Evolutionary conservation across 2,329 filamentous ascomycete genomes (phyloP).

Genomic region (Ascochyta koolunga): DNA sequence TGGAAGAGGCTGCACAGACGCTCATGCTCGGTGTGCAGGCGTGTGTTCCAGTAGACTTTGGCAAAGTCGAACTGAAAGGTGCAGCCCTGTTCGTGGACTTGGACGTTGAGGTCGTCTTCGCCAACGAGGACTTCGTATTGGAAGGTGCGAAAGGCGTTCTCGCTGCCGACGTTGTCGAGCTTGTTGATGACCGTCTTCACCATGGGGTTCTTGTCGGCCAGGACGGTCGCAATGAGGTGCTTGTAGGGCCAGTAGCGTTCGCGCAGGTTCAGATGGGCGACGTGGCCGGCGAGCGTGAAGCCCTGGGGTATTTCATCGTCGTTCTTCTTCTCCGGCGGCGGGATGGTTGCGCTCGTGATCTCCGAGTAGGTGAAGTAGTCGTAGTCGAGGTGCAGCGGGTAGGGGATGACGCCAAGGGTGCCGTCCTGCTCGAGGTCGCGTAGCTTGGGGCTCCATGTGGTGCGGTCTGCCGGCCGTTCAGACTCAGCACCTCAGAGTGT

Average conservation of each 20-base stretch:
- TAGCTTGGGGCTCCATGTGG: conserved; percentile 77
- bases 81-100: conserved; percentile 81
- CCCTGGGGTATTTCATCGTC: conserved; percentile 82
- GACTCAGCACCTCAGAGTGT: conserved; percentile 36
- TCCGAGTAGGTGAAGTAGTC: conserved; percentile 87
- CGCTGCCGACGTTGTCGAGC: conserved; percentile 81
- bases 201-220: conserved; percentile 85
- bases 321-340: conserved; percentile 69
- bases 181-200: conserved; percentile 96
- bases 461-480: conserved; percentile 61
- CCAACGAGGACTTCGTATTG: conserved; percentile 88
- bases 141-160: conserved; percentile 90
- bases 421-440: conserved; percentile 70
- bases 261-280: conserved; percentile 92
- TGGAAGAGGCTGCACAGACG: conserved; percentile 77
- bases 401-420: conserved; percentile 75
- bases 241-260: conserved; percentile 86
- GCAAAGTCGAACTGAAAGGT: conserved; percentile 92
- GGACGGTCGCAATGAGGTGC: conserved; percentile 79
- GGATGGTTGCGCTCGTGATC: conserved; percentile 80
- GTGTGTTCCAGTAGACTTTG: conserved; percentile 97
- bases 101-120: conserved; percentile 80
- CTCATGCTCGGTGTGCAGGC: conserved; percentile 87
- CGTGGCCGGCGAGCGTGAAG: conserved; percentile 88
- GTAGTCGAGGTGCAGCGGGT: conserved; percentile 78